Conservation (phyloP, 163 green algal genomes). For the Chlorella variabilis region DNA sequence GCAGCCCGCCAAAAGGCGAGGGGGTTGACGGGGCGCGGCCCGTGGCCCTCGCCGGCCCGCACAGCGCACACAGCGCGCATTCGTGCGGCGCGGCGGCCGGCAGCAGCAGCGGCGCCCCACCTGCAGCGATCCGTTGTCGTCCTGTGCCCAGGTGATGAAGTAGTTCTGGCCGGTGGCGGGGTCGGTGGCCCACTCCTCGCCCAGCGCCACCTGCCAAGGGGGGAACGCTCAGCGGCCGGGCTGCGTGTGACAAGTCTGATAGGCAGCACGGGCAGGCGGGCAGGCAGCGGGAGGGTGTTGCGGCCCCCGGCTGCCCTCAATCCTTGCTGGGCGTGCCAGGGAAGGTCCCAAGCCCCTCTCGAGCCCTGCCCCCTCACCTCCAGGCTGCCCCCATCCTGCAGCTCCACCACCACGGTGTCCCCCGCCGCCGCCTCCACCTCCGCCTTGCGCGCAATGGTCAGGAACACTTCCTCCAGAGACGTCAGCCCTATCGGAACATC, state of each 20-base stretch:
- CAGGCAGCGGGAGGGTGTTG: not conserved
- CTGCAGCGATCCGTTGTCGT: conserved; percentile 51
- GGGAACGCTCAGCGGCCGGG: not conserved
- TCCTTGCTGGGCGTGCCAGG: not conserved
- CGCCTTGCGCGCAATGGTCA: conserved; percentile 68
- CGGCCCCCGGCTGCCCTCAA: no score
- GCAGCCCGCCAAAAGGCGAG: no score
- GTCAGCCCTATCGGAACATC: conserved; percentile 84
- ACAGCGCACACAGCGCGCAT: not conserved
- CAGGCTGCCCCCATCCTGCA: conserved; percentile 43
- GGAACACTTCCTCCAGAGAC: conserved; percentile 85
- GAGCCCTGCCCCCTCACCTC: conserved; percentile 21
- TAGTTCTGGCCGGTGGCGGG: conserved; percentile 40
- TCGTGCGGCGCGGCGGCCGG: no score
- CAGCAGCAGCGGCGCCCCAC: conserved; percentile 24
- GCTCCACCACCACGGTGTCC: conserved; percentile 23
- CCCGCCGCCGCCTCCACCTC: conserved; percentile 62
- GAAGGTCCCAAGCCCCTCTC: conserved; percentile 24
- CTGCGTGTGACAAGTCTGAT: no score
- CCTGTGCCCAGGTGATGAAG: conserved; percentile 53
- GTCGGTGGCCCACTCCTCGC: conserved; percentile 56
- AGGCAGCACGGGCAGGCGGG: not conserved
- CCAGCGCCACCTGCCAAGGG: conserved; percentile 49
- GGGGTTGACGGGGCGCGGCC: no score
- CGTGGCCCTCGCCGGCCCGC: no score